A percentile compares a stretch with the other conserved stretches of the same genome.
phyloP scores from a whole-genome alignment of 2,329 filamentous ascomycete genomes.

The Aspergillus neoniger region DNA sequence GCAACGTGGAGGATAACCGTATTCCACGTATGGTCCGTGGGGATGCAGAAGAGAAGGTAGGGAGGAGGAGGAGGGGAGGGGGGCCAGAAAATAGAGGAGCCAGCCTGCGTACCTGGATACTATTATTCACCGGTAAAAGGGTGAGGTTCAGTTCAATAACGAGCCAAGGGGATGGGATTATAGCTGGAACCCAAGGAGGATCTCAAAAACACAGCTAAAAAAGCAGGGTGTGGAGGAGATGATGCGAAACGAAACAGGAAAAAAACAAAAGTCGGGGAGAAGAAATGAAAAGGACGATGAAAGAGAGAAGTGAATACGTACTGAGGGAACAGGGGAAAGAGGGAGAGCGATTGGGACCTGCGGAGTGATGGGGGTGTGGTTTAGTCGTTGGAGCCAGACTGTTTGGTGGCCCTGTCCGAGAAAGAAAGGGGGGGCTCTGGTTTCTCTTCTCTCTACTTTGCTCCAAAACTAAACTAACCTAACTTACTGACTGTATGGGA shows the following conservation, averaged over 20 bases:
- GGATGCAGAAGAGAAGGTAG: conserved; percentile 9
- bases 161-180: background rate
- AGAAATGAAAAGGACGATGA: conserved; percentile 24
- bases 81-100: background rate
- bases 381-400: conserved; percentile 19
- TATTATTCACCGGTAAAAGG: conserved; percentile 3
- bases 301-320: conserved; percentile 27
- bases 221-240: background rate
- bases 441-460: background rate
- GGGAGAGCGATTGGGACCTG: conserved; percentile 25
- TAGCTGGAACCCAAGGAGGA: background rate
- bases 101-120: background rate
- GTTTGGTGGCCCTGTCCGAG: conserved; percentile 26
- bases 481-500: too few relatives aligned
- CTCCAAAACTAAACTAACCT: too few relatives aligned
- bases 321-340: conserved; percentile 21
- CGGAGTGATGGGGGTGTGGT: conserved; percentile 26
- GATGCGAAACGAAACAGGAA: background rate
- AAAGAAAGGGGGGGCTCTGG: conserved; percentile 36
- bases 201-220: background rate
- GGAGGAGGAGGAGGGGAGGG: background rate
- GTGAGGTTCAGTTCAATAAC: background rate
- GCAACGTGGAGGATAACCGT: conserved; percentile 9
- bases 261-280: background rate
- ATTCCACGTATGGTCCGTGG: conserved; percentile 14